Conservation (phyloP, 2,329 filamentous ascomycete genomes). For the Penicillium occitanis region DNA sequence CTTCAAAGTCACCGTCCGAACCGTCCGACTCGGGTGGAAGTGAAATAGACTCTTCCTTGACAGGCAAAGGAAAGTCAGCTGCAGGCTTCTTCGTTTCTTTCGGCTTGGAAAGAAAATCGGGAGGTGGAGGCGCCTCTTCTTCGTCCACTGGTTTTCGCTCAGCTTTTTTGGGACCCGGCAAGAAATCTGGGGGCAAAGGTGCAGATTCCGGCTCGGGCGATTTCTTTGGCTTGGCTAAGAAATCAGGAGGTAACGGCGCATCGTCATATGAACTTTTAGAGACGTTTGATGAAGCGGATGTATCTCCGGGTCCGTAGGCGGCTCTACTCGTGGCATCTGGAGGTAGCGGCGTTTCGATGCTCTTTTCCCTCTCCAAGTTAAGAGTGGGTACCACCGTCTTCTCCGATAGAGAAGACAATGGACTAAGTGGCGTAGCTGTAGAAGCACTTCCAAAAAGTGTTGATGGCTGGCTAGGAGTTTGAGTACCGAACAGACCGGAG, state of each 20-base stretch:
- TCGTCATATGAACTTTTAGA: conserved; percentile 45
- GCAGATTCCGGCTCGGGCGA: conserved; percentile 21
- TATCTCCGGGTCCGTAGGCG: conserved; percentile 49
- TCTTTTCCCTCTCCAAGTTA: conserved; percentile 35
- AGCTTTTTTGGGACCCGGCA: conserved; percentile 22
- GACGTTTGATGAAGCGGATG: conserved; percentile 48
- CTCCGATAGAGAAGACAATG: conserved; percentile 35
- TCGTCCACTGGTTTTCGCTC: conserved; percentile 12
- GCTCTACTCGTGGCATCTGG: conserved; percentile 50
- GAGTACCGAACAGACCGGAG: conserved; percentile 37
- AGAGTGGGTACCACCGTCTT: conserved; percentile 32
- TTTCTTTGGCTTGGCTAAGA: conserved; percentile 18
- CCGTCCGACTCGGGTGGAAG: conserved; percentile 38
- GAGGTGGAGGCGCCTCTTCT: conserved; percentile 30
- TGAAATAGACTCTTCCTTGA: conserved; percentile 31
- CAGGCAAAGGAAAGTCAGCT: conserved; percentile 27
- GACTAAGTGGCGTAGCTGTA: conserved; percentile 27
- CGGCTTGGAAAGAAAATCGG: conserved; percentile 25
- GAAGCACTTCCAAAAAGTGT: conserved; percentile 34
- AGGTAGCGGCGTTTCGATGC: conserved; percentile 44
- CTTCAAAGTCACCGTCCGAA: conserved; percentile 45
- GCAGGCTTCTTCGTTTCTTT: conserved; percentile 21
- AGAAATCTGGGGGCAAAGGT: conserved; percentile 26
- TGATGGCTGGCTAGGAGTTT: conserved; percentile 32
- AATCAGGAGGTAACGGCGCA: conserved; percentile 38